phyloP scores from a whole-genome alignment of 1,284 basidiomycete species.

The Ganoderma leucocontextum region DNA sequence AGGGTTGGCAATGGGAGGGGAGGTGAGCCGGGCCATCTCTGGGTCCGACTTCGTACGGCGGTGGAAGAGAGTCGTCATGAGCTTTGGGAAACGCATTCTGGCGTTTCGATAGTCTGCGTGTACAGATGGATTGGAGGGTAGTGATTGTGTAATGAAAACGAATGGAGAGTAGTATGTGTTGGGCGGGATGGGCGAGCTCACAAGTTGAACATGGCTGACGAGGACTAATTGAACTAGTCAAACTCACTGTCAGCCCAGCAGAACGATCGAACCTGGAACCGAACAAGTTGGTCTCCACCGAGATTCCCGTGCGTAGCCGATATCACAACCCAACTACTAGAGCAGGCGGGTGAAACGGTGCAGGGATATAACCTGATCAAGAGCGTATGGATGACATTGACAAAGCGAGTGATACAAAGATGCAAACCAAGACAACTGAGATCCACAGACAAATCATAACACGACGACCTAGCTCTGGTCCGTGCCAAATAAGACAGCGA shows the following conservation, averaged over 20 bases:
- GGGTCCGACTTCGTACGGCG: slow-evolving; percentile 48
- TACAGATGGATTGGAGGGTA: not conserved
- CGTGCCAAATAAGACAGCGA: not conserved
- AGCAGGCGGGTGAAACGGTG: not conserved
- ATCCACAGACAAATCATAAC: not conserved
- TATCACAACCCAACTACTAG: not conserved
- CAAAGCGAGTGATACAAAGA: slow-evolving; percentile 10
- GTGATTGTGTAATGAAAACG: not conserved
- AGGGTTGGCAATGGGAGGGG: slow-evolving; percentile 24
- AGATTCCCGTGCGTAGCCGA: not conserved
- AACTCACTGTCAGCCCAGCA: not conserved
- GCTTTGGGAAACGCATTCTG: slow-evolving; percentile 46
- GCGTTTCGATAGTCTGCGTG: not conserved
- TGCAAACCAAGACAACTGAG: not conserved
- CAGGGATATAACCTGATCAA: not conserved
- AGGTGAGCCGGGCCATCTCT: slow-evolving; percentile 34
- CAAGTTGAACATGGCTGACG: slow-evolving; percentile 2
- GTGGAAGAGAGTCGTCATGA: slow-evolving; percentile 45
- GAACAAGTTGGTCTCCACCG: not conserved
- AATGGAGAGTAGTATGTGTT: slow-evolving; percentile 1
- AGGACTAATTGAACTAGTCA: too few relatives aligned
- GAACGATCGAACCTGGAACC: not conserved
- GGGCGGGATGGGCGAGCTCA: not conserved
- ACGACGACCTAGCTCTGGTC: not conserved
- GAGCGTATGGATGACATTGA: slow-evolving; percentile 6